These are phyloP conservation scores for Phytophthora foliorum DNA, from an alignment of 352 stramenopile genomes.

Conservation along the genomic window DNA sequence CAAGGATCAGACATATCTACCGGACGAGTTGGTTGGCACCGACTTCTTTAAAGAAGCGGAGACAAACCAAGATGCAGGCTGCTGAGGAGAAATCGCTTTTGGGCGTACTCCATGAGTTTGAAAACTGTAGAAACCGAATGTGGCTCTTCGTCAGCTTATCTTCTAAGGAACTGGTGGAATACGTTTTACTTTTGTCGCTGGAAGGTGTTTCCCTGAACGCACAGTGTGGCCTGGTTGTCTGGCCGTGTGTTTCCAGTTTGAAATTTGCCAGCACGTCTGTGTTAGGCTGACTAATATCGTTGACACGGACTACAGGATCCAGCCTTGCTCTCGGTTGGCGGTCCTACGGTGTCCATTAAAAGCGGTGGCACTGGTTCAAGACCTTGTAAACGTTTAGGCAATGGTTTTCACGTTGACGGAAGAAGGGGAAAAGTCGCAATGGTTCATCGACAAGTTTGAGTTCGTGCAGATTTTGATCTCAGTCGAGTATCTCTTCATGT, in stretches of 20 bases:
- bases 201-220: slow-evolving; percentile 2
- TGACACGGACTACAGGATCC: neutral
- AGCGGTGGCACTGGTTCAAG: no score
- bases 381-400: no score
- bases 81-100: neutral
- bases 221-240: neutral
- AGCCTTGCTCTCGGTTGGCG: neutral
- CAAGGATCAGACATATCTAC: slow-evolving; percentile 89
- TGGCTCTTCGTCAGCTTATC: slow-evolving; percentile 20
- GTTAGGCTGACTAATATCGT: neutral
- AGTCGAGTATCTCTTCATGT: slow-evolving; percentile 60
- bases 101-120: neutral
- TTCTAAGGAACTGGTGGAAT: slow-evolving; percentile 6
- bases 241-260: slow-evolving; percentile 15
- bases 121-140: slow-evolving; percentile 21
- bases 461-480: slow-evolving; percentile 52
- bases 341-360: no score
- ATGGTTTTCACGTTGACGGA: neutral
- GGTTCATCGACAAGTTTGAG: slow-evolving; percentile 43
- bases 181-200: neutral
- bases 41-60: slow-evolving; percentile 61
- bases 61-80: slow-evolving; percentile 10
- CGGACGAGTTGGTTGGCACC: slow-evolving; percentile 65
- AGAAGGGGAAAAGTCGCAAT: slow-evolving; percentile 5
- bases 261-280: slow-evolving; percentile 5